phyloP scores from a whole-genome alignment of 2,329 filamentous ascomycete genomes.

The Cladosporium oxysporum region DNA sequence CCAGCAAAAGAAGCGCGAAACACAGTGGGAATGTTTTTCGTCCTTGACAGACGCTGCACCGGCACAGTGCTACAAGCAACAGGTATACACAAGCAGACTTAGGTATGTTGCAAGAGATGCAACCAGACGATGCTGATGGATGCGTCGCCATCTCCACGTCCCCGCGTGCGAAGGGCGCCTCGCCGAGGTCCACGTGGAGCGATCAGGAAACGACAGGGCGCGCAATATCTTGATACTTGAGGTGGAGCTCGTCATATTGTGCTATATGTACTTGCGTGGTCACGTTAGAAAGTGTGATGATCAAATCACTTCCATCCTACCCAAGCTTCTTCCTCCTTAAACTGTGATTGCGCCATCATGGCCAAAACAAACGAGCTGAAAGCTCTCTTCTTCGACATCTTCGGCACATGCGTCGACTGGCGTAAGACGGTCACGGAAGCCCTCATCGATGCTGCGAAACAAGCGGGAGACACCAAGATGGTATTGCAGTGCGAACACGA shows the following conservation, averaged over 20 bases:
- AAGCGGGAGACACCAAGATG: constrained; percentile 18
- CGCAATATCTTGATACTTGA: neutral
- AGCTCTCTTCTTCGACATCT: constrained; percentile 73
- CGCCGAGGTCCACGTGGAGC: neutral
- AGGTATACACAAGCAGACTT: neutral
- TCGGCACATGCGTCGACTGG: constrained; percentile 82
- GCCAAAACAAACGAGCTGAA: constrained; percentile 41
- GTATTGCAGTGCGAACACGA: neutral
- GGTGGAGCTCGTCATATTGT: neutral
- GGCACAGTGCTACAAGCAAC: neutral
- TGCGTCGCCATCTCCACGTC: neutral
- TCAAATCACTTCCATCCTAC: neutral
- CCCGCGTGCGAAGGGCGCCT: neutral
- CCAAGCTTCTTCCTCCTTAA: neutral
- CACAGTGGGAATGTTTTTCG: neutral
- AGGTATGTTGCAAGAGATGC: neutral
- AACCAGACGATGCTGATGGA: neutral
- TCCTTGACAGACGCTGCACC: neutral
- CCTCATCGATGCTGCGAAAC: constrained; percentile 54
- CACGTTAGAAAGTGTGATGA: neutral
- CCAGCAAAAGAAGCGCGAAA: neutral
- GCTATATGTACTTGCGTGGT: neutral
- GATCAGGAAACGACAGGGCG: neutral
- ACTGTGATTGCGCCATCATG: neutral
- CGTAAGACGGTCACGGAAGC: constrained; percentile 64